Evolutionary conservation across 2,329 filamentous ascomycete genomes (phyloP).

Genomic region (Diaporthe destruens): DNA sequence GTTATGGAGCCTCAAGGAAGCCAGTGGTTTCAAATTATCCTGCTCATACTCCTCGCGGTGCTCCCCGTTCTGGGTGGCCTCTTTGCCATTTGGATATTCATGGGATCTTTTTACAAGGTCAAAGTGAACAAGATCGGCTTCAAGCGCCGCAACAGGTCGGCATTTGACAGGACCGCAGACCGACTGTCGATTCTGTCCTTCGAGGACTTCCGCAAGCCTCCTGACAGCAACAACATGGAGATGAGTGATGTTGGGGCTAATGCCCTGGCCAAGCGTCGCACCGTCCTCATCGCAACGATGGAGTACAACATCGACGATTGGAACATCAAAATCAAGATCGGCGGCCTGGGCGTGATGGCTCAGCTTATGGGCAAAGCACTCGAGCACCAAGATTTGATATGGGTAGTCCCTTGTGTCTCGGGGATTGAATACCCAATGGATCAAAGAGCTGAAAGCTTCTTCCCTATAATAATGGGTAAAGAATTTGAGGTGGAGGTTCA

Average conservation of each 20-base stretch:
- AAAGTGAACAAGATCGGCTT: conserved; percentile 52
- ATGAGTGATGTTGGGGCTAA: conserved; percentile 42
- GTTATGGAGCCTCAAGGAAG: conserved; percentile 66
- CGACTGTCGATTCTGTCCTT: conserved; percentile 51
- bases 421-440: conserved; percentile 74
- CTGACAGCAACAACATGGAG: conserved; percentile 46
- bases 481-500: conserved; percentile 73
- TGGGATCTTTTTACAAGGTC: conserved; percentile 72
- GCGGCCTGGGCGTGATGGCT: conserved; percentile 78
- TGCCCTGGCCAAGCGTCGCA: conserved; percentile 55
- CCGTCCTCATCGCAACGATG: conserved; percentile 77
- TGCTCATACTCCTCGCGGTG: conserved; percentile 66
- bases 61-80: conserved; percentile 65
- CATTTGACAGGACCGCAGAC: conserved; percentile 46
- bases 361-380: conserved; percentile 78
- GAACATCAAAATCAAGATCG: conserved; percentile 78
- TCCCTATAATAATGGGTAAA: conserved; percentile 71
- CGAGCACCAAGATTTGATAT: conserved; percentile 73
- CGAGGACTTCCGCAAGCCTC: conserved; percentile 46
- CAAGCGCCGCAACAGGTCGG: conserved; percentile 47
- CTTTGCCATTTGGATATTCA: conserved; percentile 67
- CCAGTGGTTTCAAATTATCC: conserved; percentile 63
- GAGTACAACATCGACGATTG: conserved; percentile 80
- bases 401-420: conserved; percentile 73
- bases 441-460: conserved; percentile 70